Base-by-base conservation (phyloP, 2,329 filamentous ascomycete genomes). In the Nemania sp. region DNA sequence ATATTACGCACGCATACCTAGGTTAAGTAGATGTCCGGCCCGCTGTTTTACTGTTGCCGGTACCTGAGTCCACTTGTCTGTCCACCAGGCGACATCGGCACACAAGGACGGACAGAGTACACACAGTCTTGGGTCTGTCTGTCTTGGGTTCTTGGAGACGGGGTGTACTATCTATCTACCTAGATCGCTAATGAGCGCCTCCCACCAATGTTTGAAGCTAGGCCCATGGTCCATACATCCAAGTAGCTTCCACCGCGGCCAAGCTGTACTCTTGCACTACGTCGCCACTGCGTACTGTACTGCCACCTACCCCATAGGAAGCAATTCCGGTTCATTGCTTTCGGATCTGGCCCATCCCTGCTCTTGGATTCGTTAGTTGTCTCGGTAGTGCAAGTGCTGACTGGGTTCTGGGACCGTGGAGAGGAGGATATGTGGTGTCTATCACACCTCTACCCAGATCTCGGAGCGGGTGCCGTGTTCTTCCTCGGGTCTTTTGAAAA, bases 21-120 rank as follows among this genome's bases (percentile, higher is more conserved):
- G n/a, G n/a, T 8, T 45, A 22, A 3, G 4, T 49, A 29, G 43
- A 38, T 60, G 49, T 22, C 26, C 24, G 27, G 49, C 41, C 24
- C 43, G 62, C 49, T 38, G 5, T 38, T 57, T 66, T 68, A 70
- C 70, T 68, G 62, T 67, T 69, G 68, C 64, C 62, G 29, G 20
- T 70, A 68, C 66, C 64, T 43, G 38, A 64, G 35, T 22, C 47
- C 41, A 51, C 38, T 54, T 29, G 43, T 22, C 58, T 27, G 41
- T 20, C 41, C 32, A 24, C 62, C 35, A 56, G 26, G 66, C 64
- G 64, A 73, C 68, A 72, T 74, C 68, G 71, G 71, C 66, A 64
- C 20, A 4, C 29, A 32, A 32, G 15, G 27, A 45, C 26, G 24
- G 43, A 26, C 29, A 22, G n/a, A 53, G n/a, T n/a, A n/a, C n/a